Evolutionary conservation across 2,329 filamentous ascomycete genomes (phyloP), one percentile per base, ranked within the genome.

Genomic region (Trichoderma afroharzianum): DNA sequence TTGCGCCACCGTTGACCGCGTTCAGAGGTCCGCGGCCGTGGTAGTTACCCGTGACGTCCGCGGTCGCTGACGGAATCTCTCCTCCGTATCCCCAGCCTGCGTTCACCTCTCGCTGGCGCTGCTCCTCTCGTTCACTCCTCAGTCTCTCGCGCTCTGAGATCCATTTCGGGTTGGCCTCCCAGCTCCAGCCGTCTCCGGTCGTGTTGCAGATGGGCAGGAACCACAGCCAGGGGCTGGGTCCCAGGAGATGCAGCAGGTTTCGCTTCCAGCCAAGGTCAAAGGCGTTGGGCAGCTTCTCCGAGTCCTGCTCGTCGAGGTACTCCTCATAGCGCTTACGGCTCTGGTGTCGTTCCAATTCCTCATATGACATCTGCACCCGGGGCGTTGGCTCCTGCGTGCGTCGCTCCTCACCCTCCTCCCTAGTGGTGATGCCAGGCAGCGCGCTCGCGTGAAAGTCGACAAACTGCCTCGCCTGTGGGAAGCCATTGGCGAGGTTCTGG

Each of bases 231-330:
- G 90, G 90, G 1, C 84, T 88, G 0, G 89, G 88, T 0, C 96
- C 96, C 75, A 99, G 94, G 3, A 99, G 87, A 79, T 97, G 93
- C 1, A 83, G 79, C 6, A 98, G 81, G 79, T 99, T 99, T 55
- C 87, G 88, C 71, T 88, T 90, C 87, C 91, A 92, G 72, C 96
- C 96, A 2, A 97, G 88, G 76, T 99, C 93, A 78, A 99, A 99
- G 3, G 95, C 96, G 78, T 96, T 95, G 1, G 96, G 96, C 30
- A 99, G 87, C 79, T 93, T 94, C 76, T 93, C 90, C 64, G 91
- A 93, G 80, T 98, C 95, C 79, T 94, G 88, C 79, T 98, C 94
- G 78, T 98, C 93, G 18, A 98, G 88, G 79, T 98, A 98, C 69
- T 88, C 88, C 74, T 90, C 86, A 76, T 90, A 88, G 47, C 87